phyloP scores from a whole-genome alignment of 2,329 filamentous ascomycete species.

The Furcasterigmium furcatum region DNA sequence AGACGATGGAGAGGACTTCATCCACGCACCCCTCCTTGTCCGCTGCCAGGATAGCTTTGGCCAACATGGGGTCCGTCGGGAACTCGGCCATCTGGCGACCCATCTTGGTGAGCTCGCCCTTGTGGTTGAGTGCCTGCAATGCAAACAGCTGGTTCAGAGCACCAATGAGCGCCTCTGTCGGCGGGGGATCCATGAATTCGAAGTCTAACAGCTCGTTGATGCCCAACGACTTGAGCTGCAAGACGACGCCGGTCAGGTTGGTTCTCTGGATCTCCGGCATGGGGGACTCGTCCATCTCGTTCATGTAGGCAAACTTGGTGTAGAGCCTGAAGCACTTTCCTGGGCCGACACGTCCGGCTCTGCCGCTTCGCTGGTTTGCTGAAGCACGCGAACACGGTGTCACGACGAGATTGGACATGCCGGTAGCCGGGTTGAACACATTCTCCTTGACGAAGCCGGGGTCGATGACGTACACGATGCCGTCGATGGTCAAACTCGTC shows the following conservation, averaged over 20 bases:
- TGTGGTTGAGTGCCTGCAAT: slow-evolving; percentile 82
- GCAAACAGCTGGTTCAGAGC: slow-evolving; percentile 90
- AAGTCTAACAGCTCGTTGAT: slow-evolving; percentile 93
- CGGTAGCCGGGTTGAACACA: slow-evolving; percentile 84
- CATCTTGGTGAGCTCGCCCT: slow-evolving; percentile 83
- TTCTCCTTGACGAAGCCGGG: slow-evolving; percentile 96
- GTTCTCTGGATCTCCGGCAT: slow-evolving; percentile 92
- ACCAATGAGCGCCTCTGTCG: slow-evolving; percentile 83
- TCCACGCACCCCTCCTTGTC: slow-evolving; percentile 91
- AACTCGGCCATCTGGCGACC: slow-evolving; percentile 96
- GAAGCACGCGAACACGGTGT: slow-evolving; percentile 89
- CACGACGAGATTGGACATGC: slow-evolving; percentile 88
- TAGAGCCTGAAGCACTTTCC: slow-evolving; percentile 94
- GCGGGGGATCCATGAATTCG: slow-evolving; percentile 93
- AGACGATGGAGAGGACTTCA: slow-evolving; percentile 88
- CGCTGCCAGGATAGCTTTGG: slow-evolving; percentile 83
- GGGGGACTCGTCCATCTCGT: slow-evolving; percentile 89
- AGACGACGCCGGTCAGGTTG: slow-evolving; percentile 78
- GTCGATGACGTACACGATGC: slow-evolving; percentile 94
- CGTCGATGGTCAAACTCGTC: slow-evolving; percentile 92
- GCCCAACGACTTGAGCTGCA: slow-evolving; percentile 84
- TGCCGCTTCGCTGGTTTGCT: slow-evolving; percentile 87
- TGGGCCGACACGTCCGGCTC: slow-evolving; percentile 86
- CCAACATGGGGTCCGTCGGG: slow-evolving; percentile 86
- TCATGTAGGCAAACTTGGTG: slow-evolving; percentile 90